phyloP scores from a whole-genome alignment of 345 rosid species.

The Boechera stricta region DNA sequence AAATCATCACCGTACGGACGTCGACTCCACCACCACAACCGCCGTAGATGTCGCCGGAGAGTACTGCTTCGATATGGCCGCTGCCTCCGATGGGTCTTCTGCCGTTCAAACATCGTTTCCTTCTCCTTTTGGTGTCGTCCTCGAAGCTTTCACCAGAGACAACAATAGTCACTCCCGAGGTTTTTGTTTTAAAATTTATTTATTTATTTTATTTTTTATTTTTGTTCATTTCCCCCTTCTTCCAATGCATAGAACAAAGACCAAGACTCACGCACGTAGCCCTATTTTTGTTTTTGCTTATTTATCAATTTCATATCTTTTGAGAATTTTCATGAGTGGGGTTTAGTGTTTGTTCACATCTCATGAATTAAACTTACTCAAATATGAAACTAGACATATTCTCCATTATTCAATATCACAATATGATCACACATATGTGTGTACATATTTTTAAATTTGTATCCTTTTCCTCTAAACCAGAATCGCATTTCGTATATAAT shows the following conservation, averaged over 20 bases:
- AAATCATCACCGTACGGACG: conserved; percentile 37
- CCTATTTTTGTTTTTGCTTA: conserved; percentile 6
- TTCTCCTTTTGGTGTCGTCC: conserved; percentile 59
- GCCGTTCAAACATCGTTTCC: conserved; percentile 53
- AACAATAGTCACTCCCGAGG: conserved; percentile 75
- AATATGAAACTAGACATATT: background rate
- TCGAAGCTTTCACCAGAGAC: conserved; percentile 63
- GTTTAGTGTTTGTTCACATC: conserved; percentile 25
- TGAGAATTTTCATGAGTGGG: conserved; percentile 27
- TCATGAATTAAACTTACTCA: background rate
- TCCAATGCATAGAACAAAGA: conserved; percentile 50
- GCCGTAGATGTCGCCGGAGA: conserved; percentile 54
- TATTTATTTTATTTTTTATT: background rate
- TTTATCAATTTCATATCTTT: conserved; percentile 15
- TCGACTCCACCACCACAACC: conserved; percentile 50
- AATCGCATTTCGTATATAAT: background rate
- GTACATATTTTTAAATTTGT: background rate
- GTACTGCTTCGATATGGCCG: conserved; percentile 54
- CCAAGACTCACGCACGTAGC: conserved; percentile 41
- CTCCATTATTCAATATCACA: background rate
- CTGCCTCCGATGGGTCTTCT: conserved; percentile 46
- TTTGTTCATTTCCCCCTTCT: conserved; percentile 24
- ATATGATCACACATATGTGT: background rate
- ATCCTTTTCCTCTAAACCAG: background rate
- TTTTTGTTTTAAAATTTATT: conserved; percentile 10